Percentiles rank a stretch among this genome's conserved stretches.
phyloP scores from a whole-genome alignment of 1,139 yeast genomes.

The Kluyveromyces sp. region DNA sequence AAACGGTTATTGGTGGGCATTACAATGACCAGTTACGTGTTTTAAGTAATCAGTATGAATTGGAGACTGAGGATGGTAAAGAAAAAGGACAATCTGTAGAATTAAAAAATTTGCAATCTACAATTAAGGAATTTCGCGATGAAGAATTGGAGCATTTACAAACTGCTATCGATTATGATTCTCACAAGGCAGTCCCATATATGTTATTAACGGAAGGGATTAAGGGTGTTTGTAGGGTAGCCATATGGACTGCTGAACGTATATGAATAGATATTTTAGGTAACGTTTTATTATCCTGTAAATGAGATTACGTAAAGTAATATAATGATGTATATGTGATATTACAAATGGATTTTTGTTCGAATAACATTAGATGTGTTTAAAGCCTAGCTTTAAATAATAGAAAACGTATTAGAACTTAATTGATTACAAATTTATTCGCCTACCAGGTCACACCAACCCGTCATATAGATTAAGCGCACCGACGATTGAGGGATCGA shows the following conservation, averaged over 20 bases:
- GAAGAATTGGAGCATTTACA: slow-evolving; percentile 93
- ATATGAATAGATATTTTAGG: slow-evolving; percentile 33
- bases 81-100: slow-evolving; percentile 44
- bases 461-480: slow-evolving; percentile 80
- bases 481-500: slow-evolving; percentile 73
- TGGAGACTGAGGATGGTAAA: slow-evolving; percentile 37
- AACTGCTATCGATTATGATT: slow-evolving; percentile 87
- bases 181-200: slow-evolving; percentile 90
- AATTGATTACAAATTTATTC: neutral
- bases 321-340: neutral
- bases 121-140: slow-evolving; percentile 76
- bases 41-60: slow-evolving; percentile 51
- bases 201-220: slow-evolving; percentile 80
- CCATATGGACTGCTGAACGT: slow-evolving; percentile 91
- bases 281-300: neutral
- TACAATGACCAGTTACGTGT: slow-evolving; percentile 85
- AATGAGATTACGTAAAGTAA: neutral
- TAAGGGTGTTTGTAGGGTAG: slow-evolving; percentile 71
- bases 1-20: slow-evolving; percentile 95
- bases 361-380: too few relatives aligned
- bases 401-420: neutral
- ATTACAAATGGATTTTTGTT: too few relatives aligned
- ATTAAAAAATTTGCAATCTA: slow-evolving; percentile 47
- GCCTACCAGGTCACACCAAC: slow-evolving; percentile 39
- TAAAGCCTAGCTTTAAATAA: neutral